Base-by-base conservation (phyloP, 2,329 filamentous ascomycete genomes). In the Monilinia fructigena region DNA sequence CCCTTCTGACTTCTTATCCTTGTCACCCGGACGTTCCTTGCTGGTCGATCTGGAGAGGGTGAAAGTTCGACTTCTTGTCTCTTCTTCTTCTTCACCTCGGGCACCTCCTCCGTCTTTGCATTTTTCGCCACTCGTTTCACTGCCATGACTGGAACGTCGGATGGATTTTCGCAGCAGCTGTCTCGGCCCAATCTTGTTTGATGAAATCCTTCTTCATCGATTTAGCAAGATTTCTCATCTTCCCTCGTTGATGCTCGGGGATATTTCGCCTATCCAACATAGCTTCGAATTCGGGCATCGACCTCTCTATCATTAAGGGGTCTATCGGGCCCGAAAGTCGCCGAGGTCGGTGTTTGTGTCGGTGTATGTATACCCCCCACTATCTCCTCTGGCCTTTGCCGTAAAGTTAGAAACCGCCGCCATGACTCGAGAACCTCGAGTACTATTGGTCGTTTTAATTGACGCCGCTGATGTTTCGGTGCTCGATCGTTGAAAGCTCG, bases 151-250 rank as follows among this genome's bases (percentile, higher is more conserved):
- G 69, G 74, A 77, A 76, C 78, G 76, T 78, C 80, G 75, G 75
- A 74, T 63, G 76, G 79, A 20, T 62, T 26, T 62, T n/a, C 72
- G 81, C 79, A 63, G 83, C 82, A 76, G 82, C 80, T 78, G 83
- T 88, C 76, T 90, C 89, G 8, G 86, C 86, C 82, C 91, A 92
- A 76, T 97, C 91, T 76, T 96, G 93, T 63, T 89, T 89, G 73
- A 98, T 93, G 74, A 99, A 96, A 75, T 98, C 93, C 76, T 93
- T 91, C 79, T 99, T 99, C 80, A 98, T 93, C 47, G 91, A 90
- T 70, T 92, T 85, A 69, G 91, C 92, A 68, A 99, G 81, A 66
- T 89, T 93, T 55, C 94, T 86, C 93, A 99, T 97, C 80, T 96
- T 96, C 77, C 94, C 92, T 65, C 94, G 85, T 82, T 97, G 93